Evolutionary conservation across 2,329 filamentous ascomycete genomes (phyloP), one percentile per base, ranked within the genome.

Genomic region (Corniculantispora saksenae): DNA sequence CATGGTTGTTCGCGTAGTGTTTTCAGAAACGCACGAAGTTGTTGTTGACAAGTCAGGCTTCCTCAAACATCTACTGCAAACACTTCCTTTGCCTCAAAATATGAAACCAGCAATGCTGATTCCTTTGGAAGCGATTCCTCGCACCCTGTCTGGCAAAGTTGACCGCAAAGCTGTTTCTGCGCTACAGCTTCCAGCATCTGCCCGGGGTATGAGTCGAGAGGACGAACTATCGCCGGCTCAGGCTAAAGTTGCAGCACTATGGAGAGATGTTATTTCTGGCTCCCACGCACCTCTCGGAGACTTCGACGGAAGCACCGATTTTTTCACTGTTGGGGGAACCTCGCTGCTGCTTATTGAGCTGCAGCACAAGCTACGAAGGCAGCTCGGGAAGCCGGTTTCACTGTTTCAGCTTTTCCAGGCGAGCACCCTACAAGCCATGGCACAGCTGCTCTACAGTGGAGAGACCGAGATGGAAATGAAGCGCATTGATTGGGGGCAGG

Each of bases 301-400:
- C 2, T 68, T 73, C 9, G 47, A 65, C 0, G 17, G 63, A 0
- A 43, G 67, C 3, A 71, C 78, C 4, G 75, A 79, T 68, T 82
- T 83, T 69, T 82, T 82, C 70, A 64, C 66, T 0, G 67, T 76
- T 2, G 80, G 80, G 2, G 81, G 80, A 6, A 81, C 75, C 65
- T 82, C 80, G 0, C 61, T 81, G 6, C 70, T 80, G 0, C 67
- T 81, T 1, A 68, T 81, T 13, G 65, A 71, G 3, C 74, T 85
- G 0, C 76, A 79, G 61, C 60, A 67, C 0, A 62, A 63, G 0
- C 77, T 85, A 35, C 67, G 68, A 1, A 59, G 73, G 1, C 40
- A 40, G 0, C 79, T 83, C 60, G 62, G 68, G 0, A 70, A 76
- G 7, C 55, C 50, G 1, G 10, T 82, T 0, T 66, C 69, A 0